Conservation (phyloP, 345 rosid species). For the Aquilaria malaccensis region DNA sequence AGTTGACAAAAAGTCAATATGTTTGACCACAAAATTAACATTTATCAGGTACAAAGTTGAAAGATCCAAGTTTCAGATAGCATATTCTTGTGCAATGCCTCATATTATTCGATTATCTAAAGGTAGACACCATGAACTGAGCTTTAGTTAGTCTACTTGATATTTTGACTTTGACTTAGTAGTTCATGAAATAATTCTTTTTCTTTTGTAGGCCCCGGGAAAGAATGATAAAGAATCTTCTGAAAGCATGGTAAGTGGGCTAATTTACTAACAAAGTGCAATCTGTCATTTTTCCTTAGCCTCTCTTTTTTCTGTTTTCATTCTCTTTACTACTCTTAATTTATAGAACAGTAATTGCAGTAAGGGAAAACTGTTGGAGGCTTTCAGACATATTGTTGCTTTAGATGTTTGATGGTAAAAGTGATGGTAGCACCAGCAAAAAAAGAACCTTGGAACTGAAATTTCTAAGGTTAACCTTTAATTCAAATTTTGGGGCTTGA, state of each 20-base stretch:
- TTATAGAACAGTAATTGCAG: background rate
- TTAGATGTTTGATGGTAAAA: too few relatives aligned
- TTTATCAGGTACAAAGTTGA: conserved; percentile 41
- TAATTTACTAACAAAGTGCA: background rate
- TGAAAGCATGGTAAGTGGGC: conserved; percentile 86
- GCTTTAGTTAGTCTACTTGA: conserved; percentile 4
- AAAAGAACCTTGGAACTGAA: too few relatives aligned
- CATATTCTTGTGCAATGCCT: conserved; percentile 98
- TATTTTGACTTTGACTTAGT: background rate
- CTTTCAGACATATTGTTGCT: too few relatives aligned
- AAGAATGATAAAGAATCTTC: conserved; percentile 92
- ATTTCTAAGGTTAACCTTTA: too few relatives aligned
- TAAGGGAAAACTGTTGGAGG: too few relatives aligned
- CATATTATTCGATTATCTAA: conserved; percentile 83
- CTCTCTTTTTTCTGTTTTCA: background rate
- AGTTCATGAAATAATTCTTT: conserved; percentile 11
- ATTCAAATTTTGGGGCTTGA: too few relatives aligned
- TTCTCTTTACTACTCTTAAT: background rate
- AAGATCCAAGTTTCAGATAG: conserved; percentile 95
- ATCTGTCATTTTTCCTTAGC: background rate
- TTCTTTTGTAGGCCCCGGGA: conserved; percentile 68
- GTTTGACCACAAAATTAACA: too few relatives aligned
- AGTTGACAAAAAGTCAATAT: too few relatives aligned
- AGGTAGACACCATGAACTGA: conserved; percentile 38
- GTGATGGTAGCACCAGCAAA: too few relatives aligned